phyloP scores from a whole-genome alignment of 306 rosid species.

The Begonia masoniana region DNA sequence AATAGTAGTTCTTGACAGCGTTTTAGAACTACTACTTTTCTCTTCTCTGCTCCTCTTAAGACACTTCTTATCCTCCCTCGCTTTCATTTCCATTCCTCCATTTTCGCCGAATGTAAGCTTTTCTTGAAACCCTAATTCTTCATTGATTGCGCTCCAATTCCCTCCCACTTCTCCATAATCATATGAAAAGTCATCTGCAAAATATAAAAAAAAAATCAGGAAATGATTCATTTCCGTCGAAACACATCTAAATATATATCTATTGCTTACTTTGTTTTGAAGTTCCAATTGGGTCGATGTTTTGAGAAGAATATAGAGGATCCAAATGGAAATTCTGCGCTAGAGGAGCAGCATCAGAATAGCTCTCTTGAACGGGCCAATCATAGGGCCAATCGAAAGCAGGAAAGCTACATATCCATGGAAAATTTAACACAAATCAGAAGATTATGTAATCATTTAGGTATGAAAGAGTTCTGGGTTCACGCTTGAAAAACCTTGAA shows the following conservation, averaged over 20 bases:
- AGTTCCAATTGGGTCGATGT: slow-evolving; percentile 17
- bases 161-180: slow-evolving; percentile 12
- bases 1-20: slow-evolving; percentile 30
- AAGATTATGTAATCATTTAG: no score
- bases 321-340: slow-evolving; percentile 12
- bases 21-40: slow-evolving; percentile 14
- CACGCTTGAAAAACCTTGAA: no score
- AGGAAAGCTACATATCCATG: slow-evolving; percentile 9
- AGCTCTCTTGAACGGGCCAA: slow-evolving; percentile 14
- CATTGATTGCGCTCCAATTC: slow-evolving; percentile 17
- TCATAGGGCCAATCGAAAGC: slow-evolving; percentile 23
- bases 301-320: slow-evolving; percentile 13
- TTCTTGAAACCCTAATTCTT: slow-evolving; percentile 18
- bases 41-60: slow-evolving; percentile 10
- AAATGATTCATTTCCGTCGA: no score
- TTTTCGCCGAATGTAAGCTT: not conserved
- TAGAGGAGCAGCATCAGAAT: slow-evolving; percentile 18
- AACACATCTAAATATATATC: no score
- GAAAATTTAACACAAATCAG: not conserved
- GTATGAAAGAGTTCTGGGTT: no score
- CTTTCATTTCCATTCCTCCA: not conserved
- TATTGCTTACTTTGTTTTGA: not conserved
- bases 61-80: slow-evolving; percentile 2
- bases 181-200: slow-evolving; percentile 23
- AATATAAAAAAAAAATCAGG: no score